Percentiles rank a stretch among this genome's conserved stretches.
Evolutionary conservation across 2,329 filamentous ascomycete species (phyloP).

Genomic region (Calonectria hongkongensis): DNA sequence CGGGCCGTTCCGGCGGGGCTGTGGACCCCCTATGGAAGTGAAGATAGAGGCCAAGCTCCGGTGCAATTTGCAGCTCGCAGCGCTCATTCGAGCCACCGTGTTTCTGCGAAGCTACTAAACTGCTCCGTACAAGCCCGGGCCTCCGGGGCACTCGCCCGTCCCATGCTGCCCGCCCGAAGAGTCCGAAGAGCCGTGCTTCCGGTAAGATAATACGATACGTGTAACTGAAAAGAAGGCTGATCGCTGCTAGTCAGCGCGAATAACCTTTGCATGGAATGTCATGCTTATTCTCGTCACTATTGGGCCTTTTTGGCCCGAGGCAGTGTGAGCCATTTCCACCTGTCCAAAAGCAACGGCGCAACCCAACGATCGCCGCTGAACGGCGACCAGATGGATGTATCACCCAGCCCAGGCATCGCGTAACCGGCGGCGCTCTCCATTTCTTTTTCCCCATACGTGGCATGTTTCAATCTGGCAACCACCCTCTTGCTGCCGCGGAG

Average conservation of each 20-base stretch:
- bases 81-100: constrained; percentile 17
- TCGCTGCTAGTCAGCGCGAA: constrained; percentile 1
- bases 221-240: constrained; percentile 1
- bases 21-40: constrained; percentile 23
- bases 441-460: constrained; percentile 26
- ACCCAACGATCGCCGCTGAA: not conserved
- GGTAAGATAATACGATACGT: not conserved
- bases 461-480: constrained; percentile 24
- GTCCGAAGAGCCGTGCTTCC: constrained; percentile 2
- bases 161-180: not conserved
- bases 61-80: constrained; percentile 16
- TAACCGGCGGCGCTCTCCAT: not conserved
- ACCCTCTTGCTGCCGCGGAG: constrained; percentile 10
- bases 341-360: not conserved
- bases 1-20: constrained; percentile 53
- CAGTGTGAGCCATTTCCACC: constrained; percentile 20
- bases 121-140: not conserved
- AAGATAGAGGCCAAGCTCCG: not conserved
- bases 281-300: constrained; percentile 8
- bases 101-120: not conserved
- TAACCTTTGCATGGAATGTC: constrained; percentile 9
- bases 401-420: constrained; percentile 20
- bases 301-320: not conserved
- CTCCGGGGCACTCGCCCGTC: not conserved
- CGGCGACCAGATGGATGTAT: constrained; percentile 24